Percentiles rank a stretch among this genome's conserved stretches.
Evolutionary conservation across 78 protist genomes (phyloP).

Genomic region (slime mould (Dictyostelium discoideum)): DNA sequence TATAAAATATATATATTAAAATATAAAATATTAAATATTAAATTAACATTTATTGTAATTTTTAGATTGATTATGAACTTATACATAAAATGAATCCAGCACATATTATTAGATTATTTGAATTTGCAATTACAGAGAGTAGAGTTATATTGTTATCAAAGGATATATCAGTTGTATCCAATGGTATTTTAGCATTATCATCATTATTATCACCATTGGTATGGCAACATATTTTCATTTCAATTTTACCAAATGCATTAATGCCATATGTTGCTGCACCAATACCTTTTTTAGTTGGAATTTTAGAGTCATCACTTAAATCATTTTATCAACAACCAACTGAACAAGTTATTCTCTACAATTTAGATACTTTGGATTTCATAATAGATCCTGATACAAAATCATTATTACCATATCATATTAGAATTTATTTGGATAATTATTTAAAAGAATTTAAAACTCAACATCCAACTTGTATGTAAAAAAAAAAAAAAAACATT

Average conservation of each 20-base stretch:
- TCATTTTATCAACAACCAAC: slow-evolving; percentile 79
- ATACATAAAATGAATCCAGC: slow-evolving; percentile 51
- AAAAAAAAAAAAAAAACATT: too few relatives aligned
- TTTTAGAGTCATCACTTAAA: slow-evolving; percentile 59
- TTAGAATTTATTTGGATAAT: slow-evolving; percentile 40
- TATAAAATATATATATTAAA: too few relatives aligned
- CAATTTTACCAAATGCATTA: slow-evolving; percentile 50
- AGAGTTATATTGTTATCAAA: slow-evolving; percentile 42
- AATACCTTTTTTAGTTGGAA: slow-evolving; percentile 73
- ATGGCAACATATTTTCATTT: slow-evolving; percentile 80
- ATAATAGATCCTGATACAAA: slow-evolving; percentile 53
- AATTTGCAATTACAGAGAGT: slow-evolving; percentile 32
- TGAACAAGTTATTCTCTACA: slow-evolving; percentile 63
- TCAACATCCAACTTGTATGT: slow-evolving; percentile 53
- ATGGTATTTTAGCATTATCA: slow-evolving; percentile 47
- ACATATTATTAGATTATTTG: slow-evolving; percentile 52
- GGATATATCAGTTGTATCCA: slow-evolving; percentile 28
- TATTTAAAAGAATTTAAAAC: slow-evolving; percentile 31
- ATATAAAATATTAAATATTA: too few relatives aligned
- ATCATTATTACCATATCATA: slow-evolving; percentile 48
- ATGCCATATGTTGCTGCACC: slow-evolving; percentile 81
- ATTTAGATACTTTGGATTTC: slow-evolving; percentile 54
- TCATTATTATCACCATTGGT: slow-evolving; percentile 55
- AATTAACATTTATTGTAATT: not conserved
- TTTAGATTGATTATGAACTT: slow-evolving; percentile 35